Conservation (phyloP, 306 rosid genomes). For the Quercus gilva region DNA sequence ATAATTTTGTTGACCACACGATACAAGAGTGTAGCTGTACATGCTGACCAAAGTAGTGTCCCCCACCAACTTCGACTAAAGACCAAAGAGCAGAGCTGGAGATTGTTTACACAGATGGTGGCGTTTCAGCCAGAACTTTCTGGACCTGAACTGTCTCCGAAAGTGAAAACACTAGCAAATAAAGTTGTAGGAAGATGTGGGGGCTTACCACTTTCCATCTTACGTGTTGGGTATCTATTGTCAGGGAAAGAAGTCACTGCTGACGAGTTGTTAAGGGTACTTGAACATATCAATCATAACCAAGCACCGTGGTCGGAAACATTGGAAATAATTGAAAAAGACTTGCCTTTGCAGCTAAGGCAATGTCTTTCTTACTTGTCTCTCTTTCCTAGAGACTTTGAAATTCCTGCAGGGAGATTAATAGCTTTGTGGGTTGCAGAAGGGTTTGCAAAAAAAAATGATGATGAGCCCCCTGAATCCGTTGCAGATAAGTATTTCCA, state of each 20-base stretch:
- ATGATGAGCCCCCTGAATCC: no score
- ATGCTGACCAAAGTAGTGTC: background rate
- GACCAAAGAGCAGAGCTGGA: slow-evolving; percentile 23
- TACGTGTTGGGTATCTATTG: slow-evolving; percentile 1
- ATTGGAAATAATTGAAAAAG: no score
- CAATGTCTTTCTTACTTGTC: no score
- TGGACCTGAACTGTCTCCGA: background rate
- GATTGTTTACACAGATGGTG: background rate
- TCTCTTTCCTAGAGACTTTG: no score
- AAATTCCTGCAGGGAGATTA: no score
- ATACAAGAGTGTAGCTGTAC: background rate
- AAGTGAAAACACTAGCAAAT: background rate
- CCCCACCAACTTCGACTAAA: slow-evolving; percentile 12
- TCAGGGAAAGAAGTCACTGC: background rate
- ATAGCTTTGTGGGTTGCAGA: no score
- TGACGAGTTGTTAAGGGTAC: slow-evolving; percentile 1
- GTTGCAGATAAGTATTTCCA: no score
- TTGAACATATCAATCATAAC: background rate
- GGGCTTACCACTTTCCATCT: slow-evolving; percentile 25
- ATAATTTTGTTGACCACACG: slow-evolving; percentile 30
- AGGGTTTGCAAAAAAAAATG: no score
- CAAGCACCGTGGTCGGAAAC: slow-evolving; percentile 5
- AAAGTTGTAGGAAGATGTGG: slow-evolving; percentile 22
- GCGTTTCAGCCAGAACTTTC: no score
- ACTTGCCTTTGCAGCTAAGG: no score